These are phyloP conservation scores for Saccharomyces mikatae DNA, from an alignment of 805 yeast species.

Conservation along the genomic window DNA sequence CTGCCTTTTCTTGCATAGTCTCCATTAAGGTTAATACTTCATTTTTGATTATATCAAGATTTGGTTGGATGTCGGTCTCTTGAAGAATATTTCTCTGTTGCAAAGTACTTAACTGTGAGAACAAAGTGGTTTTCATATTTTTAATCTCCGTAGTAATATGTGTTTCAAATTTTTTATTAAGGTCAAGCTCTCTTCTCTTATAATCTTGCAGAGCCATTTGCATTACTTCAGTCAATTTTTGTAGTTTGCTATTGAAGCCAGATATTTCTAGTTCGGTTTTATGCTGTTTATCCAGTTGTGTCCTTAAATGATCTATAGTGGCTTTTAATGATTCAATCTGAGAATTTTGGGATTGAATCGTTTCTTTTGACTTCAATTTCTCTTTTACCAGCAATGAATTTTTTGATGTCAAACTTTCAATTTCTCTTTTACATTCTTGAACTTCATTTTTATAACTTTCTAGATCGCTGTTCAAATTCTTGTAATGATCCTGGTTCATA, in stretches of 20 bases:
- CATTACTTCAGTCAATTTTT: slow-evolving; percentile 14
- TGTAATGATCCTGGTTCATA: slow-evolving; percentile 53
- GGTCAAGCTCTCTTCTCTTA: slow-evolving; percentile 15
- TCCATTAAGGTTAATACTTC: slow-evolving; percentile 15
- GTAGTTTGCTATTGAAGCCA: slow-evolving; percentile 15
- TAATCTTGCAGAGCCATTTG: slow-evolving; percentile 16
- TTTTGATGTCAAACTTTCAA: slow-evolving; percentile 35
- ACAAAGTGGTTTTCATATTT: slow-evolving; percentile 12
- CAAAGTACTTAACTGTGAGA: slow-evolving; percentile 10
- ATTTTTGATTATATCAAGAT: slow-evolving; percentile 13
- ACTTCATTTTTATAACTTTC: slow-evolving; percentile 44
- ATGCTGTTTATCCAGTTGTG: slow-evolving; percentile 21
- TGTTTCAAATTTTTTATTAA: slow-evolving; percentile 15
- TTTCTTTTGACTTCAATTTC: slow-evolving; percentile 22
- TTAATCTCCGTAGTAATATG: slow-evolving; percentile 20
- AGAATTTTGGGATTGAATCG: slow-evolving; percentile 20
- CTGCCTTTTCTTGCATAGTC: slow-evolving; percentile 12
- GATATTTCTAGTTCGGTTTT: slow-evolving; percentile 23
- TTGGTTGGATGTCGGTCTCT: slow-evolving; percentile 9
- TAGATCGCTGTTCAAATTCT: slow-evolving; percentile 40
- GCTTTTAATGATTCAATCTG: slow-evolving; percentile 20
- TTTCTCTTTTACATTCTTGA: slow-evolving; percentile 38
- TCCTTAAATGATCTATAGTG: slow-evolving; percentile 20
- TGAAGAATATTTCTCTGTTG: slow-evolving; percentile 3
- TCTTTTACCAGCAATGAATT: slow-evolving; percentile 27